Evolutionary conservation across 306 rosid species (phyloP), one percentile per base, ranked within the genome.

Genomic region (Hippophae rhamnoides): DNA sequence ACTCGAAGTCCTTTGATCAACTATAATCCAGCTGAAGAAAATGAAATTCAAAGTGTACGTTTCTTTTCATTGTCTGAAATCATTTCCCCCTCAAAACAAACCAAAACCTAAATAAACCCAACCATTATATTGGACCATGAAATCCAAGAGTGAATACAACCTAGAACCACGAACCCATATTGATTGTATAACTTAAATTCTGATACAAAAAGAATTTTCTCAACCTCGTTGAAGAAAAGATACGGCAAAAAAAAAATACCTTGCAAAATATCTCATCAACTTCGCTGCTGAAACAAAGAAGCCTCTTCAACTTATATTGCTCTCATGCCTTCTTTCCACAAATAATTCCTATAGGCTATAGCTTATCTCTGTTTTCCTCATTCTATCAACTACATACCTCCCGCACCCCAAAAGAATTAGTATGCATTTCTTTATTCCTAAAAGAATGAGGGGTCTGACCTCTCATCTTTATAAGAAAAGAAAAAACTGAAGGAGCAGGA

Each of bases 401-500:
- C 63, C 38, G 67, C 63, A 75, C 86, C 67, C 75, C 38, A 66
- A 77, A 76, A 80, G 78, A 82, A 86, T 74, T 69, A 54, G 62
- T 56, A 61, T 43, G 76, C 71, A 23, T 79, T 60, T 77, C 70
- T 70, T 78, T 73, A 66, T 77, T 84, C 79, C 63, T 72, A 65
- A 64, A 74, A 65, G 60, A 71, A 68, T 53, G 73, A 54, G 60
- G 82, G 77, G 76, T 71, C 4, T 31, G 38, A 31, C 38, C 79
- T 54, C 62, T 54, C 70, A 63, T 70, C 41, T 81, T 54, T 68
- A 44, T 65, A 74, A 79, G 74, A 73, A 69, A 74, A 77, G 76
- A 71, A 56, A 67, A 71, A 62, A 8, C 69, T 60, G 74, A 71
- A 42, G 65, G 67, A 75, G 78, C 80, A 74, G 68, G 76, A 67